These are phyloP conservation scores for Corymbia maculata DNA, from an alignment of 345 rosid genomes.

Conservation along the genomic window DNA sequence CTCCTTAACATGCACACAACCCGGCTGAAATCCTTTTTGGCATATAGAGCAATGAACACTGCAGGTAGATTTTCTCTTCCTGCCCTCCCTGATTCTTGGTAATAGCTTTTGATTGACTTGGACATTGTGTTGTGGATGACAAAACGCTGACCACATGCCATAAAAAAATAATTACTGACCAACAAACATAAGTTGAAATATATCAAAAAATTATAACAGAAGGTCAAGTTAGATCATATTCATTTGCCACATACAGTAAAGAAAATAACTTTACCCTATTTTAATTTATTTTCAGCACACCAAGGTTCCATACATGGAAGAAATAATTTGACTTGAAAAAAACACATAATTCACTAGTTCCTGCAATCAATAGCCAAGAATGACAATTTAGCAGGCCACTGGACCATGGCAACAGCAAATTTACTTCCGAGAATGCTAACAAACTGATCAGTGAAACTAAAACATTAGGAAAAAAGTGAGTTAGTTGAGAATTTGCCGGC, in stretches of 20 bases:
- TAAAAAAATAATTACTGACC: neutral
- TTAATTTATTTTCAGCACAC: neutral
- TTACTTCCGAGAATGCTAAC: neutral
- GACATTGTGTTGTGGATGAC: constrained; percentile 91
- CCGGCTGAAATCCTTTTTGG: constrained; percentile 92
- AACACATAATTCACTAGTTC: neutral
- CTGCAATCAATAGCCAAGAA: neutral
- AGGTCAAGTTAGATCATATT: neutral
- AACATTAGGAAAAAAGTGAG: neutral
- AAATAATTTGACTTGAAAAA: neutral
- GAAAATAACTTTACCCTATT: neutral
- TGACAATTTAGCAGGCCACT: neutral
- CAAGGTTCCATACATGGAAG: neutral
- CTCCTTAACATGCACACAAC: constrained; percentile 85
- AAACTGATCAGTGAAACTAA: neutral
- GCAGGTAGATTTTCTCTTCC: constrained; percentile 75
- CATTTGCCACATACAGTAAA: neutral
- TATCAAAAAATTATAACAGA: neutral
- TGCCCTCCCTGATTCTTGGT: constrained; percentile 96
- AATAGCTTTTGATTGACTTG: constrained; percentile 85
- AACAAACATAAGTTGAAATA: neutral
- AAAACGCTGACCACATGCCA: constrained; percentile 46
- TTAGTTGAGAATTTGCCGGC: neutral
- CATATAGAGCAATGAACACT: constrained; percentile 63
- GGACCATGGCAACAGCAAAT: neutral